Conservation (phyloP, 106 monocot species). For the Apostasia ramifera region DNA sequence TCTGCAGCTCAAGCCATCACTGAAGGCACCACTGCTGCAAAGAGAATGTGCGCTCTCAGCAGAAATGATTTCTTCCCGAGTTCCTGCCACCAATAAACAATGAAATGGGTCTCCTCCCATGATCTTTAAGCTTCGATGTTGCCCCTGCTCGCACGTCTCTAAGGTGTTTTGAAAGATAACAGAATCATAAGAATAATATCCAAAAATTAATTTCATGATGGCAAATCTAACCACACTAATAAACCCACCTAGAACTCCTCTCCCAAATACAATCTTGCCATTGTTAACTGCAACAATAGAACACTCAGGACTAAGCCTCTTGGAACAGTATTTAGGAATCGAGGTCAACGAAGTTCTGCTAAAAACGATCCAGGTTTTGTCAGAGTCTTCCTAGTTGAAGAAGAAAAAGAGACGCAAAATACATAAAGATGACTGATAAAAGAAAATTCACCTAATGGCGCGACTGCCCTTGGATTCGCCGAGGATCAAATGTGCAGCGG, state of each 20-base stretch:
- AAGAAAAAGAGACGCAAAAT: background rate
- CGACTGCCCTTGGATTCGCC: conserved; percentile 36
- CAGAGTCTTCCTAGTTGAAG: background rate
- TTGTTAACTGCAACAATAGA: conserved; percentile 61
- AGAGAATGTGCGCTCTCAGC: conserved; percentile 6
- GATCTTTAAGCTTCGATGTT: background rate
- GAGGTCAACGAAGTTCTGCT: conserved; percentile 35
- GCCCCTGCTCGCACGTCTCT: background rate
- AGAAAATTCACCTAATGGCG: conserved; percentile 28
- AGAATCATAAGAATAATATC: background rate
- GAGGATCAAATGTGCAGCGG: conserved; percentile 53
- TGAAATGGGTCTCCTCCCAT: conserved; percentile 11
- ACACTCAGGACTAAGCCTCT: conserved; percentile 40
- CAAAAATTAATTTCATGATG: background rate
- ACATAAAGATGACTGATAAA: background rate
- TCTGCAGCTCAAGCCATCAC: background rate
- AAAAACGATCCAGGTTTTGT: background rate
- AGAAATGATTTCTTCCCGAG: background rate
- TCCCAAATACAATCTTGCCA: conserved; percentile 75
- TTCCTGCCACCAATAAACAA: conserved; percentile 12
- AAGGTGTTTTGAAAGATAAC: background rate
- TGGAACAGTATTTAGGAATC: conserved; percentile 65
- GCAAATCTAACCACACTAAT: conserved; percentile 4
- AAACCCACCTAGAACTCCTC: conserved; percentile 32
- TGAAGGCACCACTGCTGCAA: background rate